Evolutionary conservation across 1,139 yeast species (phyloP).

Genomic region (Torulaspora globosa): DNA sequence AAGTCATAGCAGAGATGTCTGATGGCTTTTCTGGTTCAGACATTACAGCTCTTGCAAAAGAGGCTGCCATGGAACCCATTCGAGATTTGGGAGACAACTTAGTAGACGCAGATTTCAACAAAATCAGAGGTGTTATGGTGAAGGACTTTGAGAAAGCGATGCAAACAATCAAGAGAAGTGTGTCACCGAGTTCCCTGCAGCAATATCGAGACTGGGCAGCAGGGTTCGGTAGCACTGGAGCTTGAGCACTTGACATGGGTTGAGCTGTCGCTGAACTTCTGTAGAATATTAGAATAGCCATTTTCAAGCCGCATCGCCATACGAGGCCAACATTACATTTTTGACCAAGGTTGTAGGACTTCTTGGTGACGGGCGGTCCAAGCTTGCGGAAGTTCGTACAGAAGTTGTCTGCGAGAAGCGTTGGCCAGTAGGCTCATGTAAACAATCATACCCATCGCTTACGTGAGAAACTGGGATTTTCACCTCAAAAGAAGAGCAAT

Average conservation of each 20-base stretch:
- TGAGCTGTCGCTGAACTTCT: neutral
- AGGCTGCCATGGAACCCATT: slow-evolving; percentile 70
- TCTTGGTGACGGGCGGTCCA: no score
- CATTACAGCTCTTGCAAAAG: slow-evolving; percentile 61
- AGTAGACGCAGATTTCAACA: slow-evolving; percentile 50
- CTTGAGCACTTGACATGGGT: slow-evolving; percentile 14
- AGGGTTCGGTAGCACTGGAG: slow-evolving; percentile 40
- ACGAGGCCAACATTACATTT: neutral
- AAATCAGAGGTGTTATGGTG: slow-evolving; percentile 50
- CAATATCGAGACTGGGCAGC: slow-evolving; percentile 53
- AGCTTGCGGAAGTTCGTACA: no score
- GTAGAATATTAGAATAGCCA: neutral
- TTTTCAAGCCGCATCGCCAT: neutral
- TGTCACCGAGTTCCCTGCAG: slow-evolving; percentile 48
- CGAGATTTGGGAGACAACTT: slow-evolving; percentile 57
- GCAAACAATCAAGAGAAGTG: slow-evolving; percentile 54
- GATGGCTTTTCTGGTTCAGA: slow-evolving; percentile 64
- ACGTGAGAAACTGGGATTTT: no score
- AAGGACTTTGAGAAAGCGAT: slow-evolving; percentile 52
- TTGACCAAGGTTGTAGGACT: no score
- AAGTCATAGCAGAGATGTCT: slow-evolving; percentile 46
- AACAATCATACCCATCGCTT: no score
- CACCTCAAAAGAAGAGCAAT: no score
- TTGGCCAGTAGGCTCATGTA: no score
- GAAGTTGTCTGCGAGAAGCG: no score